Conservation (phyloP, 1,284 basidiomycete species). For the Ustilago tritici region DNA sequence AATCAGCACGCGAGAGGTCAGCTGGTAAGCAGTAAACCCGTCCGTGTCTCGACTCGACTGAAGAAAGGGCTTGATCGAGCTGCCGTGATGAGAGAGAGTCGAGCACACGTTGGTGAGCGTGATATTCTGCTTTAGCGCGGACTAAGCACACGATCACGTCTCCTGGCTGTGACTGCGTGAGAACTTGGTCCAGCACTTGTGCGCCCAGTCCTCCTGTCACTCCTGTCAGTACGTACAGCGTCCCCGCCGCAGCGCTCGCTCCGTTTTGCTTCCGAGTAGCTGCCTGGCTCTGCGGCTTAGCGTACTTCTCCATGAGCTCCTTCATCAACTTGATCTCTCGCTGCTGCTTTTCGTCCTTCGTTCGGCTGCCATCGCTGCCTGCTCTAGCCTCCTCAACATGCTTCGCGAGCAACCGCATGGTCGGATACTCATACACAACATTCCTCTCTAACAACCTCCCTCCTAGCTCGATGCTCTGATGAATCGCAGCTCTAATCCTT, state of each 20-base stretch:
- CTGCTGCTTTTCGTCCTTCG: constrained; percentile 33
- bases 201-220: constrained; percentile 77
- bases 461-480: constrained; percentile 35
- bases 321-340: constrained; percentile 59
- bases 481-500: constrained; percentile 49
- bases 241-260: constrained; percentile 15
- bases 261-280: neutral
- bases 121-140: constrained; percentile 71
- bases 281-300: constrained; percentile 25
- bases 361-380: constrained; percentile 16
- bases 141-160: constrained; percentile 74
- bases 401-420: constrained; percentile 33
- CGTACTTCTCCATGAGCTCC: constrained; percentile 64
- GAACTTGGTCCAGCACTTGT: constrained; percentile 74
- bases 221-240: constrained; percentile 72
- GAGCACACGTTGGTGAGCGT: constrained; percentile 70
- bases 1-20: constrained; percentile 32
- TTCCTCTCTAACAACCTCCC: constrained; percentile 34
- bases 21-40: constrained; percentile 35
- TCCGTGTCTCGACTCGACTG: constrained; percentile 16
- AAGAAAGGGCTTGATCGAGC: constrained; percentile 50
- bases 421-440: constrained; percentile 54
- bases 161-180: constrained; percentile 59
- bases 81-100: constrained; percentile 66
- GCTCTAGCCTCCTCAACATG: constrained; percentile 41